Evolutionary conservation across 306 rosid species (phyloP).

Genomic region (Inga leiocalycina): DNA sequence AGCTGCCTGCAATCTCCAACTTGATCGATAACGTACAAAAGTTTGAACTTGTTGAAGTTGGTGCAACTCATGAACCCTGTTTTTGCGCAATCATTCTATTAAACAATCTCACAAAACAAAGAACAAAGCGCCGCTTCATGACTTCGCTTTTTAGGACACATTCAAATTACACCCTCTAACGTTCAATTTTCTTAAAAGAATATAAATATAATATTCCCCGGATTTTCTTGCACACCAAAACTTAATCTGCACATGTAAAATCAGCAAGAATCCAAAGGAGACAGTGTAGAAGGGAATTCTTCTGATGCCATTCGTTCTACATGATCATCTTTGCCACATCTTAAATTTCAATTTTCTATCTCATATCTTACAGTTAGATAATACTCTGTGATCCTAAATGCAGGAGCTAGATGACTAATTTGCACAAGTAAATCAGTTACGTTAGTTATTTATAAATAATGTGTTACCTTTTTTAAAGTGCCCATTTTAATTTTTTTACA

Average conservation of each 20-base stretch:
- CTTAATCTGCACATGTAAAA: not conserved
- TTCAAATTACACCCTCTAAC: slow-evolving; percentile 29
- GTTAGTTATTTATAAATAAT: no score
- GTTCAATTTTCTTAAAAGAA: slow-evolving; percentile 14
- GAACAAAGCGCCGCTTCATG: slow-evolving; percentile 45
- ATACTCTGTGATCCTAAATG: no score
- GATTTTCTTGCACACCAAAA: slow-evolving; percentile 22
- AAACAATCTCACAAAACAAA: slow-evolving; percentile 15
- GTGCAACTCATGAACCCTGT: slow-evolving; percentile 27
- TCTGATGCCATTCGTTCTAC: not conserved
- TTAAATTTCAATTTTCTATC: not conserved
- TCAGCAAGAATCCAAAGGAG: not conserved
- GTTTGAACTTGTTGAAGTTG: slow-evolving; percentile 13
- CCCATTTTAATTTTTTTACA: no score
- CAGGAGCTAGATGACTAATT: no score
- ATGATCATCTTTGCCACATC: not conserved
- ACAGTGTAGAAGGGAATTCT: not conserved
- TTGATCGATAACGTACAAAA: slow-evolving; percentile 26
- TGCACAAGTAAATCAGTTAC: no score
- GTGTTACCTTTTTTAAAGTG: no score
- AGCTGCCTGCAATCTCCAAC: slow-evolving; percentile 18
- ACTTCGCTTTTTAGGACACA: slow-evolving; percentile 49
- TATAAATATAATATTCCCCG: not conserved
- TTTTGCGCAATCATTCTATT: slow-evolving; percentile 27
- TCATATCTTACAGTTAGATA: not conserved